Base-by-base conservation (phyloP, 2,329 filamentous ascomycete genomes). In the Aspergillus melleus region DNA sequence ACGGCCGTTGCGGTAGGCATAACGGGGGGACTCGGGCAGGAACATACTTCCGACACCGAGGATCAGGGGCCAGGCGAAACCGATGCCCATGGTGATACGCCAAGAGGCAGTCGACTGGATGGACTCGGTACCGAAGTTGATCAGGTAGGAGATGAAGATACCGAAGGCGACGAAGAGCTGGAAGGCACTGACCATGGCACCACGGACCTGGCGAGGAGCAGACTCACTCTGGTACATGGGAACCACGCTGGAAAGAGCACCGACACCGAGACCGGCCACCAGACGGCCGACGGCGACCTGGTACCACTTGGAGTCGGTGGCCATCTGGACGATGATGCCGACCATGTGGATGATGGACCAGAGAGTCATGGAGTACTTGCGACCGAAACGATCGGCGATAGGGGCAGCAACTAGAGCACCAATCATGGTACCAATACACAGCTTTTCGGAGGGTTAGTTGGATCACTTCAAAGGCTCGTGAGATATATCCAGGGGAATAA, bases 1-100 rank as follows among this genome's bases (percentile, higher is more conserved):
- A 29, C 80, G 81, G 59, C 83, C 83, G 30, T 80, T 68, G 49
- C 84, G 79, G 72, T 85, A 86, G 60, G 84, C 82, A 76, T 77
- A 86, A 49, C 84, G 81, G n/a, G 85, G 85, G 12, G 80, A 82
- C 66, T 87, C 85, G 16, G 81, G 82, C 26, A 87, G 77, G 70
- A 85, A 83, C 24, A 83, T 68, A 53, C 86, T 84, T 22, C 84
- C 84, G 39, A 80, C 59, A 52, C 80, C 80, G 69, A 87, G 82
- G 55, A 86, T 79, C 26, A 80, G 71, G 4, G 84, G 80, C 79
- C 82, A 86, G 66, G 85, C 79, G 65, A 85, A 86, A 20, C 83
- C 83, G 52, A 87, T 77, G 6, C 84, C 84, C 79, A 86, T 85
- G 44, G 78, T 76, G 59, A 81, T 79, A 24, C 79, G 73, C 79